Percentiles rank a stretch among this genome's conserved stretches.
These are phyloP conservation scores for Talaromyces pinophilus DNA, from an alignment of 2,329 filamentous ascomycete genomes.

Conservation along the genomic window DNA sequence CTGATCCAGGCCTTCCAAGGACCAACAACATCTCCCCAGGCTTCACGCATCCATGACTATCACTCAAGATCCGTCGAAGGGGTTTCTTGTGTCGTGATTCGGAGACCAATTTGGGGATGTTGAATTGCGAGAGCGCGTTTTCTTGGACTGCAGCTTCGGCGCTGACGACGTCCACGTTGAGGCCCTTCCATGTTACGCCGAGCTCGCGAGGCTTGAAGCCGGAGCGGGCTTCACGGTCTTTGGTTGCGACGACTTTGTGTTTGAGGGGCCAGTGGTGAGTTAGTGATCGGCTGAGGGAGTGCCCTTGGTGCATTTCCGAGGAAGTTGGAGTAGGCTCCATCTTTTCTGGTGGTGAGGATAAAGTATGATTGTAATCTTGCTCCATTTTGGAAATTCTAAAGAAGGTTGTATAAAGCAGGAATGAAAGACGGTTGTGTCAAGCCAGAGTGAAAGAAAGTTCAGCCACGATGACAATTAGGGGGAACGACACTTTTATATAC, in stretches of 20 bases:
- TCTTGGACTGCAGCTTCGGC: slow-evolving; percentile 66
- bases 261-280: slow-evolving; percentile 51
- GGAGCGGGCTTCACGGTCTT: slow-evolving; percentile 49
- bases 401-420: not conserved
- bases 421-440: not conserved
- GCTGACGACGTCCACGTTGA: slow-evolving; percentile 64
- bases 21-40: slow-evolving; percentile 73
- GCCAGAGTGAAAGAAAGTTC: not conserved
- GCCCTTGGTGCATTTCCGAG: not conserved
- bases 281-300: not conserved
- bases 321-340: not conserved
- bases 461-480: not conserved
- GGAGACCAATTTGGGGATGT: slow-evolving; percentile 55
- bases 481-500: not conserved
- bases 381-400: slow-evolving; percentile 1
- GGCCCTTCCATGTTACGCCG: slow-evolving; percentile 65
- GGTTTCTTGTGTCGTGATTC: slow-evolving; percentile 59
- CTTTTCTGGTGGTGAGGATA: not conserved
- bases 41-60: slow-evolving; percentile 68
- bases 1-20: slow-evolving; percentile 67
- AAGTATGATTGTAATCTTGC: not conserved
- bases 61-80: slow-evolving; percentile 63
- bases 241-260: slow-evolving; percentile 49
- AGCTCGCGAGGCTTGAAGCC: slow-evolving; percentile 54
- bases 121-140: slow-evolving; percentile 62